Evolutionary conservation across 371 early-diverging fungal species (phyloP).

Genomic region (Mortierella sp.): DNA sequence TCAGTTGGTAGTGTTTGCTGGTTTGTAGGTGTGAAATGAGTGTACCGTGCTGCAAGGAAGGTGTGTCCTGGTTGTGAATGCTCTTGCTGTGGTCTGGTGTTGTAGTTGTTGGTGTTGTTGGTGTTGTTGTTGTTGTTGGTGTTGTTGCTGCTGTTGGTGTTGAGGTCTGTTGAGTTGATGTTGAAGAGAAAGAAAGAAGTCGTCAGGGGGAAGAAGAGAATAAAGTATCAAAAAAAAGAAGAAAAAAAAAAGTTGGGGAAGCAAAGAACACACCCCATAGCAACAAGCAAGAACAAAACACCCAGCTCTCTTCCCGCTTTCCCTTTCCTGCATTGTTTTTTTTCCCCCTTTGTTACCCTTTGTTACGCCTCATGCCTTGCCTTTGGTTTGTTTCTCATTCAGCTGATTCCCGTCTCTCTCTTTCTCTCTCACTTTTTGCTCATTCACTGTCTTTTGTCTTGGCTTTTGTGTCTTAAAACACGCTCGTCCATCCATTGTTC

Average conservation of each 20-base stretch:
- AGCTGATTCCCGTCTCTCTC: neutral
- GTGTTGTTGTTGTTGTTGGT: slow-evolving; percentile 5
- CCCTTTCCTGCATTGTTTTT: neutral
- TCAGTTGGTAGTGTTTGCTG: neutral
- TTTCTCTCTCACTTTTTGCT: neutral
- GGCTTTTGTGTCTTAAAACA: neutral
- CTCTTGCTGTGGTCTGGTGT: neutral
- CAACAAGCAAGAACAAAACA: no score
- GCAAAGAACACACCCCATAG: no score
- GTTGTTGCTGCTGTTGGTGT: neutral
- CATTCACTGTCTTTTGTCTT: neutral
- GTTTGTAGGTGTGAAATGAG: neutral
- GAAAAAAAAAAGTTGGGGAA: neutral
- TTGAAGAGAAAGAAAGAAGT: neutral
- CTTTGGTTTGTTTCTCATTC: neutral
- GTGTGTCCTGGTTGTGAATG: neutral
- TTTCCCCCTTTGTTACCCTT: neutral
- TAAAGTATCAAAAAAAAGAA: neutral
- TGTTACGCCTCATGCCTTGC: no score
- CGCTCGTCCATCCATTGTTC: neutral
- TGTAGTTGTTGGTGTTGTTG: neutral
- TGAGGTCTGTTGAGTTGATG: neutral
- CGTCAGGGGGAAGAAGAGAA: neutral
- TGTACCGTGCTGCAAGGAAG: neutral
- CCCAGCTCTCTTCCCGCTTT: neutral